Evolutionary conservation across 768 basidiomycete species (phyloP).

Genomic region (Pulveroboletus ravenelii): DNA sequence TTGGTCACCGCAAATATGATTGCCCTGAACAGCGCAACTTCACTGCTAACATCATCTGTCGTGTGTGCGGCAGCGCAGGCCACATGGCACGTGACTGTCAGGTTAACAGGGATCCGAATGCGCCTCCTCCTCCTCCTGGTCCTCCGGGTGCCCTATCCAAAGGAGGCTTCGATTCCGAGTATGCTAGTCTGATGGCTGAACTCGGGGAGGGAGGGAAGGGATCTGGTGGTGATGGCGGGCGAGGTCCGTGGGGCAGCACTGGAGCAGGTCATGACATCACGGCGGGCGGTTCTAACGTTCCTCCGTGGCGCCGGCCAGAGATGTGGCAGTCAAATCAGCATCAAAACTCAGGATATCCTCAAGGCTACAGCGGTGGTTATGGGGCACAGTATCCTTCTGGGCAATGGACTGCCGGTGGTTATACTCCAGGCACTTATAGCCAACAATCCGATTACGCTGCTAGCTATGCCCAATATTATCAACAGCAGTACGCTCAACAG

Average conservation of each 20-base stretch:
- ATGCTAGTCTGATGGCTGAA: conserved; percentile 96
- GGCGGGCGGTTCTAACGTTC: conserved; percentile 68
- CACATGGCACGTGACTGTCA: conserved; percentile 99
- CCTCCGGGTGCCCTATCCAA: conserved; percentile 42
- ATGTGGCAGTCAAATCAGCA: conserved; percentile 68
- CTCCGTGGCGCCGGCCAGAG: conserved; percentile 90
- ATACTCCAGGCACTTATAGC: conserved; percentile 30
- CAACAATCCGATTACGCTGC: conserved; percentile 61
- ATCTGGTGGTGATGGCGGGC: conserved; percentile 48
- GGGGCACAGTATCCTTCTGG: conserved; percentile 39
- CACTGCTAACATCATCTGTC: conserved; percentile 99
- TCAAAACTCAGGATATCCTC: conserved; percentile 58
- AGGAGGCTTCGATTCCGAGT: conserved; percentile 94
- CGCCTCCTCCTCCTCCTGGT: conserved; percentile 43
- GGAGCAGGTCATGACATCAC: conserved; percentile 56
- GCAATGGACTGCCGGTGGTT: conserved; percentile 36
- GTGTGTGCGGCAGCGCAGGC: conserved; percentile 94
- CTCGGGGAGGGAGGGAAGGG: conserved; percentile 78
- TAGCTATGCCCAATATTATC: conserved; percentile 84
- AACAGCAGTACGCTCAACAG: conserved; percentile 81
- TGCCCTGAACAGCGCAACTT: conserved; percentile 98
- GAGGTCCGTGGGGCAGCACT: conserved; percentile 60
- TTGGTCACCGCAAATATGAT: conserved; percentile 98
- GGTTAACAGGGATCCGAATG: conserved; percentile 86
- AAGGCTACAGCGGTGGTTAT: conserved; percentile 49